A percentile compares a stretch with the other conserved stretches of the same genome.
phyloP scores from a whole-genome alignment of 164 flowering plant genomes.

The Tetracentron sinense region DNA sequence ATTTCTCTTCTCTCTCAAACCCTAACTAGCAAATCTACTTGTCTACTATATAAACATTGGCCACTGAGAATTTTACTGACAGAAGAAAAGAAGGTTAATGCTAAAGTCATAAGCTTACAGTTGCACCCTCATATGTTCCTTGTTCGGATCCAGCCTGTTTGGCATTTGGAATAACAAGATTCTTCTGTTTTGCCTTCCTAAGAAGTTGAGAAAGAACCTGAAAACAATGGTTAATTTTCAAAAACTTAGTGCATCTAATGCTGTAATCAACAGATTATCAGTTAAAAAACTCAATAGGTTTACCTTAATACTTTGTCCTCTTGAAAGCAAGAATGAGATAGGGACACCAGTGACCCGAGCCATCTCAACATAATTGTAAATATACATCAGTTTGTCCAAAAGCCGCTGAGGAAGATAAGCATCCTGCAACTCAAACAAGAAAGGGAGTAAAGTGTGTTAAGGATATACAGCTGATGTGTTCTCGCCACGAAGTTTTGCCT shows the following conservation, averaged over 20 bases:
- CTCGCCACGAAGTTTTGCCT: not conserved
- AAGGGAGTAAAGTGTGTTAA: not conserved
- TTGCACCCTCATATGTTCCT: constrained; percentile 97
- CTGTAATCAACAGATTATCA: constrained; percentile 3
- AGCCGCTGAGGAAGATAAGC: constrained; percentile 98
- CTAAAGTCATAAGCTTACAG: constrained; percentile 54
- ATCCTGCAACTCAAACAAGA: constrained; percentile 57
- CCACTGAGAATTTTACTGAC: no score
- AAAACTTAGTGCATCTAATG: not conserved
- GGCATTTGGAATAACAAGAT: constrained; percentile 80
- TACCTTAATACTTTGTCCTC: constrained; percentile 99
- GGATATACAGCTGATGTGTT: not conserved
- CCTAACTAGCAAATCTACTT: no score
- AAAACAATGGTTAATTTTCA: constrained; percentile 6
- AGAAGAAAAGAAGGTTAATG: not conserved
- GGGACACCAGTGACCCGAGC: constrained; percentile 99
- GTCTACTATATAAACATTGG: no score
- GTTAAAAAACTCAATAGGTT: constrained; percentile 2
- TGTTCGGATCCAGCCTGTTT: constrained; percentile 90
- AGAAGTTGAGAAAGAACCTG: constrained; percentile 99
- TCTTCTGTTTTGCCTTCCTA: constrained; percentile 87
- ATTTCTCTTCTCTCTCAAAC: no score
- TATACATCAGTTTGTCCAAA: constrained; percentile 89
- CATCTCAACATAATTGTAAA: constrained; percentile 99
- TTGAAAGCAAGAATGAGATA: constrained; percentile 88